phyloP scores from a whole-genome alignment of 176 grass and related monocot genomes.

The Pharus latifolius region DNA sequence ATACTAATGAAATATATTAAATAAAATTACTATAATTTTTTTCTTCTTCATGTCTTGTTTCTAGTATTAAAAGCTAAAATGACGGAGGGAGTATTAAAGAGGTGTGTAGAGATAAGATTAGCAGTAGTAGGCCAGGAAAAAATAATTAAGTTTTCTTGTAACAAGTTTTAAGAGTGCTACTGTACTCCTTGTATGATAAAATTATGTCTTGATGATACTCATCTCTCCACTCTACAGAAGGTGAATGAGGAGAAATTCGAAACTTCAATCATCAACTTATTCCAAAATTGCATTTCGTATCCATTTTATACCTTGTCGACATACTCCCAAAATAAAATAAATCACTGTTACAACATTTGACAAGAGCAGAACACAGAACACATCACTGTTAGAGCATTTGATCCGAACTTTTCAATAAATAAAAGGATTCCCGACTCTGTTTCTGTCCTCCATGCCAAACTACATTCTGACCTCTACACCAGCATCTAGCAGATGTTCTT shows the following conservation, averaged over 20 bases:
- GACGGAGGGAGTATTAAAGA: too few relatives aligned
- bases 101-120: too few relatives aligned
- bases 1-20: too few relatives aligned
- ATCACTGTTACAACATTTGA: too few relatives aligned
- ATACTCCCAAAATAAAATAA: neutral
- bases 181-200: too few relatives aligned
- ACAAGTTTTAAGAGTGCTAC: too few relatives aligned
- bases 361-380: neutral
- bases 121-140: too few relatives aligned
- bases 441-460: neutral
- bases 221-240: neutral
- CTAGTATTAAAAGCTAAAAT: too few relatives aligned
- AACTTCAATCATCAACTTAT: conserved; percentile 9
- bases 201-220: neutral
- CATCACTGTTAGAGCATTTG: neutral
- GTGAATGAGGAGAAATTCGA: too few relatives aligned
- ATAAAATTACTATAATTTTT: too few relatives aligned
- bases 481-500: conserved; percentile 63
- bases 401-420: neutral
- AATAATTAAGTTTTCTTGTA: too few relatives aligned
- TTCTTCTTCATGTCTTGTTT: too few relatives aligned
- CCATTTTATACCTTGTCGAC: neutral
- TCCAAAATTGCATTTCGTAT: conserved; percentile 3
- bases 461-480: conserved; percentile 77
- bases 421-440: neutral